Percentiles rank a stretch among this genome's conserved stretches.
Conservation (phyloP, 306 rosid genomes). For the Ormosia emarginata region DNA sequence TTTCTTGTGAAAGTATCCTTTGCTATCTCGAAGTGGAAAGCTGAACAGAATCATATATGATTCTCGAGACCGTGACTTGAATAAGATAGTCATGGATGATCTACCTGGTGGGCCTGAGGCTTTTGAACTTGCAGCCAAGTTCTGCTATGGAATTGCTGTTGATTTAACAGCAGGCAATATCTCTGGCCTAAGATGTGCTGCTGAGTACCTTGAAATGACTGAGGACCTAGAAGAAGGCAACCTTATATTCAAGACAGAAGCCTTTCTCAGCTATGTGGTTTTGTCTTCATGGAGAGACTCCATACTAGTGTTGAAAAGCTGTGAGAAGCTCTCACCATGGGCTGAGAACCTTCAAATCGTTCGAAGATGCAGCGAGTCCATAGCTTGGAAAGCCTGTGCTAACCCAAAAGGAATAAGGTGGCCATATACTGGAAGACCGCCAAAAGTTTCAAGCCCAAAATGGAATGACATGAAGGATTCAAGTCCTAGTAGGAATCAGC, state of each 20-base stretch:
- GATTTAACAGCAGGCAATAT: conserved; percentile 91
- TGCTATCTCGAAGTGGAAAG: conserved; percentile 93
- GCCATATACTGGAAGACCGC: conserved; percentile 83
- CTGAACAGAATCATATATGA: conserved; percentile 82
- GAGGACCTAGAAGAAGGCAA: conserved; percentile 98
- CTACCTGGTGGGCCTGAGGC: conserved; percentile 89
- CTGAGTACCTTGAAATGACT: conserved; percentile 95
- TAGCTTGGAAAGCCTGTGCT: conserved; percentile 97
- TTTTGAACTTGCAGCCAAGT: conserved; percentile 80
- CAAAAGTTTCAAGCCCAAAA: conserved; percentile 69
- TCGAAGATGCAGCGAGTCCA: conserved; percentile 91
- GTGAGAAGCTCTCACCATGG: conserved; percentile 97
- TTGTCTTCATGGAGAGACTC: conserved; percentile 98
- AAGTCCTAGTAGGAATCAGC: conserved; percentile 70
- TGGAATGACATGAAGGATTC: conserved; percentile 83
- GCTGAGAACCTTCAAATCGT: conserved; percentile 94
- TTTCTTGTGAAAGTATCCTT: conserved; percentile 61
- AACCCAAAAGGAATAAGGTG: conserved; percentile 95
- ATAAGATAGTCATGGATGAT: conserved; percentile 68
- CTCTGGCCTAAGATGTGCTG: conserved; percentile 91
- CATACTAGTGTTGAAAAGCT: conserved; percentile 81
- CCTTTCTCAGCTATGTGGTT: conserved; percentile 95
- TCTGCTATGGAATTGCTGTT: conserved; percentile 87
- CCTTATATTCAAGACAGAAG: conserved; percentile 97
- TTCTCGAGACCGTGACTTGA: conserved; percentile 57